Base-by-base conservation (phyloP, 2,329 filamentous ascomycete genomes). In the Didymella segeticola region DNA sequence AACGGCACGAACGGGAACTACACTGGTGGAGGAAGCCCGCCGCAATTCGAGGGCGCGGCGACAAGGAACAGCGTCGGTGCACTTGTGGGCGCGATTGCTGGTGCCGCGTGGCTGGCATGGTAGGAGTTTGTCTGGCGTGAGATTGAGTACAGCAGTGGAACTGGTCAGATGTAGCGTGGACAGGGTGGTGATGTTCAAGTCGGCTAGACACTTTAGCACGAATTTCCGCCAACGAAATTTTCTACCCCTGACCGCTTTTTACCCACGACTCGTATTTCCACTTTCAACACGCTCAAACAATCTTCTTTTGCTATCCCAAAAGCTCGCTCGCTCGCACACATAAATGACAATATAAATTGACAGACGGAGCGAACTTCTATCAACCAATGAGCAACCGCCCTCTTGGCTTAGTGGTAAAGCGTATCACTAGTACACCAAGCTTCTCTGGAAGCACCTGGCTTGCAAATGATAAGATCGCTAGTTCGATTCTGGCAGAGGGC, bases 341-440 rank as follows among this genome's bases (percentile, higher is more conserved):
- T n/a, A 25, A 7, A 26, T 20, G 30, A 23, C 12, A 23, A 3
- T 14, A 41, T 17, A 27, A 17, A 17, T 19, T 19, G 8, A 9
- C 7, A 27, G 1, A 25, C 3, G 15, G 2, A 2, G 0, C 2
- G 11, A 6, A 2, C 34, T 14, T 10, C 19, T 22, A 55, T 49
- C 45, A 46, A 46, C 52, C 46, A 55, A 55, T 55, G 45, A 55
- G 20, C 19, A 45, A n/a, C 23, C 39, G 52, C 52, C 52, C 50
- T 53, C 50, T 49, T 55, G 52, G 52, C 52, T 55, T 49, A 55
- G 52, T 55, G 52, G 52, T 55, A 55, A 49, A 55, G 52, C 52
- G 52, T 55, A 55, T 55, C 52, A 49, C 39, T 47, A 48, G 43
- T 43, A 53, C 4, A 4, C 43, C 43, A 26, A 23, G 34, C 15